Conservation (phyloP, 2,329 filamentous ascomycete genomes). For the Aureobasidium sp. region DNA sequence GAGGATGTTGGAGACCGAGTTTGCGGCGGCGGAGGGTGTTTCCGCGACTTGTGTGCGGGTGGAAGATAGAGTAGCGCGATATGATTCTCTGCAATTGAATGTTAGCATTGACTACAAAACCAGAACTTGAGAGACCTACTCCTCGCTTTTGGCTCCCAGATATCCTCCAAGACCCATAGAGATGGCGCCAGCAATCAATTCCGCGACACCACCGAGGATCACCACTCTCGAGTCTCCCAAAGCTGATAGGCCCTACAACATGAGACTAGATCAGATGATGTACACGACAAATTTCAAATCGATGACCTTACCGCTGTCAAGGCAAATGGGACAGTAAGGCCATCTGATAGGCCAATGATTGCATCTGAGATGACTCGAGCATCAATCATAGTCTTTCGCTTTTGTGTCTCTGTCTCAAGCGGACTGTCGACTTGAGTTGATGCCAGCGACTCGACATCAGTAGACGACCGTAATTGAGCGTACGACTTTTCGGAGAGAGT, state of each 20-base stretch:
- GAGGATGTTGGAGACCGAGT: neutral
- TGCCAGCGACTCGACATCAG: slow-evolving; percentile 9
- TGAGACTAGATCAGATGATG: neutral
- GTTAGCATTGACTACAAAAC: neutral
- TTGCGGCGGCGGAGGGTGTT: slow-evolving; percentile 6
- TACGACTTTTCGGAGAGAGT: neutral
- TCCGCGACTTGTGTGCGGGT: neutral
- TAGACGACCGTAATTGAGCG: neutral
- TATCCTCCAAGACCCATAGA: slow-evolving; percentile 35
- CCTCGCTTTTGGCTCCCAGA: slow-evolving; percentile 41
- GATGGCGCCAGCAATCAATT: slow-evolving; percentile 33
- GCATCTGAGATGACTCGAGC: slow-evolving; percentile 33
- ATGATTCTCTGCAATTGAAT: slow-evolving; percentile 12
- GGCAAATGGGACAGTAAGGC: slow-evolving; percentile 35
- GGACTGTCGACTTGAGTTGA: slow-evolving; percentile 5
- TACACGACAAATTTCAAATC: neutral
- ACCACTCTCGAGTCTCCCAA: slow-evolving; percentile 30
- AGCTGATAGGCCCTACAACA: slow-evolving; percentile 25
- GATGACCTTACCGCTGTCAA: slow-evolving; percentile 23
- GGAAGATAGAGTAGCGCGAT: slow-evolving; percentile 15
- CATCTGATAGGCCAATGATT: slow-evolving; percentile 34
- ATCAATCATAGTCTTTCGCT: neutral
- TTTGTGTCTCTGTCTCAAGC: neutral
- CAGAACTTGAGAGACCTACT: slow-evolving; percentile 14
- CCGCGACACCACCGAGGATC: slow-evolving; percentile 32